Evolutionary conservation across 441 rosid species (phyloP).

Genomic region (Populus hybrid): DNA sequence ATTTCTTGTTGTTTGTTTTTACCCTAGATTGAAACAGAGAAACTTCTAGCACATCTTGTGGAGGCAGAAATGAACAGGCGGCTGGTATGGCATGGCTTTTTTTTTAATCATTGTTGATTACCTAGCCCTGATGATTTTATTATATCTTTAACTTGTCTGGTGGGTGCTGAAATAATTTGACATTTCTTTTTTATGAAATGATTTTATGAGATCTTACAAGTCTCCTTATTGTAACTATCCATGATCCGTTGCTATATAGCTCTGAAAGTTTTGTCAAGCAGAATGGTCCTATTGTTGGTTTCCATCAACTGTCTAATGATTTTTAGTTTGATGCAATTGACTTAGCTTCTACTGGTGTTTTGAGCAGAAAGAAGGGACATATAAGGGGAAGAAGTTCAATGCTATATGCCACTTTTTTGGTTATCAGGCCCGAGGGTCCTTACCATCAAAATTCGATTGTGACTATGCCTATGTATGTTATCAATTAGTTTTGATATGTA

Average conservation of each 20-base stretch:
- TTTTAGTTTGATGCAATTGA: neutral
- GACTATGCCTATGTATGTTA: constrained; percentile 92
- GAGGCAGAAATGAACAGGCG: constrained; percentile 96
- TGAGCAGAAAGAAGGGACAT: constrained; percentile 88
- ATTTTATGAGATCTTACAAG: neutral
- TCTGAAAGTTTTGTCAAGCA: neutral
- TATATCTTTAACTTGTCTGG: neutral
- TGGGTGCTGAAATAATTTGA: neutral
- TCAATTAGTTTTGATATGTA: constrained; percentile 2
- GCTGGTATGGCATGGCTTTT: constrained; percentile 39
- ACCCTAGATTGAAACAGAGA: constrained; percentile 93
- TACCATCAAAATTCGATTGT: constrained; percentile 96
- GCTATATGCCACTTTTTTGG: constrained; percentile 99
- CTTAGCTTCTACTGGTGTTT: constrained; percentile 16
- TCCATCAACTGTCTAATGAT: neutral
- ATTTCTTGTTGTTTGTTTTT: constrained; percentile 14
- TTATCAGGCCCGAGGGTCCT: constrained; percentile 98
- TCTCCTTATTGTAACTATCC: neutral
- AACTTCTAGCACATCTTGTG: constrained; percentile 96
- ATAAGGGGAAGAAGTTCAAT: constrained; percentile 95
- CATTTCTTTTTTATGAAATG: neutral
- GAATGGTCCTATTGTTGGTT: neutral
- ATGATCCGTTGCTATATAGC: neutral
- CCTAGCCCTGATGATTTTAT: neutral
- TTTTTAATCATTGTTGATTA: neutral